Conservation (phyloP, 768 basidiomycete genomes). For the Boletus tomentosulus region DNA sequence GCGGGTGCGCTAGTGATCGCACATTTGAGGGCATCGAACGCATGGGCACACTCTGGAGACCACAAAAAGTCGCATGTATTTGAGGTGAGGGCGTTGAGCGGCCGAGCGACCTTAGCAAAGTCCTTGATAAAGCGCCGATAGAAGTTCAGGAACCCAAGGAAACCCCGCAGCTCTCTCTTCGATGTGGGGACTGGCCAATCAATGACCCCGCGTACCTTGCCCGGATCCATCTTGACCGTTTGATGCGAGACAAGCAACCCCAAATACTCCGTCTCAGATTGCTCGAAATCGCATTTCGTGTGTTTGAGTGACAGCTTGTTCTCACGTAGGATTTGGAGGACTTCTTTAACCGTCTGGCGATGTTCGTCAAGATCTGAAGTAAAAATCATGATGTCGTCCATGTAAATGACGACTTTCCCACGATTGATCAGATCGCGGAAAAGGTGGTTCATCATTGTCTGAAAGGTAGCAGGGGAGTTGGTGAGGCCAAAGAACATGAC, state of each 20-base stretch:
- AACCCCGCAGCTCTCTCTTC: background rate
- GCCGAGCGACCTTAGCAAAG: background rate
- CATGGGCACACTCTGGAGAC: too few species aligned
- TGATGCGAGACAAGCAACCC: background rate
- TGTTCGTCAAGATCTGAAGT: conserved; percentile 23
- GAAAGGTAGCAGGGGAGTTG: background rate
- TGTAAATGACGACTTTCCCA: background rate
- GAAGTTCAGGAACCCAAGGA: background rate
- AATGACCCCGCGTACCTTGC: background rate
- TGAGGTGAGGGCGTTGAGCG: background rate
- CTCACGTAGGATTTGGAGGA: background rate
- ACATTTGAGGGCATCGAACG: background rate
- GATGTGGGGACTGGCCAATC: background rate
- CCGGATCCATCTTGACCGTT: background rate
- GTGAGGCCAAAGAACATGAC: background rate
- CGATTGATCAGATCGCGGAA: background rate
- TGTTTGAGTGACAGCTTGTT: conserved; percentile 3
- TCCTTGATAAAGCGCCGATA: background rate
- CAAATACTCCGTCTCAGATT: background rate
- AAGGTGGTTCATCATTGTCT: background rate
- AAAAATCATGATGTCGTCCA: conserved; percentile 21
- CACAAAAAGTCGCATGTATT: too few species aligned
- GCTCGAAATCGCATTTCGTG: background rate
- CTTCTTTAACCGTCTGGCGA: background rate
- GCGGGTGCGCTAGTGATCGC: background rate